Conservation (phyloP, 306 rosid genomes). For the Lathyrus aphaca region DNA sequence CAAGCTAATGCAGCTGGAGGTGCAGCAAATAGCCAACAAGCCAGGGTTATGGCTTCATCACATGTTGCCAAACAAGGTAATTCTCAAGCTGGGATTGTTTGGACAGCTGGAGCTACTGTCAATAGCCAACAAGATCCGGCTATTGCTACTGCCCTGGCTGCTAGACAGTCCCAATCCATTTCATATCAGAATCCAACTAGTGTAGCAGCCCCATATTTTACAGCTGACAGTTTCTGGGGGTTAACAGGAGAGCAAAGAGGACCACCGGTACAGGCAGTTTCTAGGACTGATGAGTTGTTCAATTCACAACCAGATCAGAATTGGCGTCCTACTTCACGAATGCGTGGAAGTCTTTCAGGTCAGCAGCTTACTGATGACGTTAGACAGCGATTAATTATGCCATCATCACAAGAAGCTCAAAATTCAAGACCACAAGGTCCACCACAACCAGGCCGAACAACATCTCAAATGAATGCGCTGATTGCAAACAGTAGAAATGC, state of each 20-base stretch:
- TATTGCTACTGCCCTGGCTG: constrained; percentile 38
- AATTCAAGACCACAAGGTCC: constrained; percentile 30
- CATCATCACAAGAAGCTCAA: constrained; percentile 49
- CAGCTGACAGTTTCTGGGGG: constrained; percentile 42
- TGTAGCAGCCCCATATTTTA: constrained; percentile 41
- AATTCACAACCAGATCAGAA: constrained; percentile 52
- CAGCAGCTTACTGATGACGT: constrained; percentile 48
- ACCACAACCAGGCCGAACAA: constrained; percentile 34
- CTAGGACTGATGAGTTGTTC: constrained; percentile 44
- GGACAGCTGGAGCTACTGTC: constrained; percentile 42
- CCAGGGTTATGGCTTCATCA: constrained; percentile 35
- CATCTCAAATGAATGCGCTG: constrained; percentile 37
- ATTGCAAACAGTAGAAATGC: constrained; percentile 44
- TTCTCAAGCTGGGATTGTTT: constrained; percentile 42
- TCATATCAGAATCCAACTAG: constrained; percentile 51
- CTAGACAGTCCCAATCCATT: constrained; percentile 47
- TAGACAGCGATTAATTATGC: constrained; percentile 56
- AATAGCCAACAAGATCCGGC: constrained; percentile 48
- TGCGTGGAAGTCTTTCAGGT: constrained; percentile 87
- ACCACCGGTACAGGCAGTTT: constrained; percentile 44
- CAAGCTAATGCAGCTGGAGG: constrained; percentile 20
- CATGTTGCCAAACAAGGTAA: constrained; percentile 50
- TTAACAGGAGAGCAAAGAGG: constrained; percentile 52
- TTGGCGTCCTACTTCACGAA: constrained; percentile 68
- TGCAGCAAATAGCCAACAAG: constrained; percentile 40